These are phyloP conservation scores for Suhomyces choctaworum DNA, from an alignment of 1,139 yeast species.

Conservation along the genomic window DNA sequence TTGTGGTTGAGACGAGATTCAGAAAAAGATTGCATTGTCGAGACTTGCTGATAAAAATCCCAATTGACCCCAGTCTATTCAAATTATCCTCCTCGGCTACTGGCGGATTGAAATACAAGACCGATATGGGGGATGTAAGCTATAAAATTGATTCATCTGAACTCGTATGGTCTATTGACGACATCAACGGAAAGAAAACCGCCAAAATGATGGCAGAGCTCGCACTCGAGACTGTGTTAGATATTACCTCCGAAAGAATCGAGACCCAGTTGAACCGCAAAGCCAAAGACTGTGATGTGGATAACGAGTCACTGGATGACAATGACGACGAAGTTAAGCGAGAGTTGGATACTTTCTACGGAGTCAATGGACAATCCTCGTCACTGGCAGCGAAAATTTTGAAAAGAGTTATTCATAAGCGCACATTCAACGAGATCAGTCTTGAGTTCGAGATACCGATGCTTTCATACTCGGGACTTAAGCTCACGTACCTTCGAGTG, in stretches of 20 bases:
- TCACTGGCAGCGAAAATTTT: slow-evolving; percentile 28
- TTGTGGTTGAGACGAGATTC: slow-evolving; percentile 36
- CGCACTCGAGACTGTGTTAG: slow-evolving; percentile 17
- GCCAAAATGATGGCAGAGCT: slow-evolving; percentile 50
- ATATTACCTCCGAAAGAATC: slow-evolving; percentile 5
- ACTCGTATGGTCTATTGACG: slow-evolving; percentile 60
- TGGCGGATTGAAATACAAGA: slow-evolving; percentile 36
- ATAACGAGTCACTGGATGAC: slow-evolving; percentile 8
- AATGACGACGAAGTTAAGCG: slow-evolving; percentile 23
- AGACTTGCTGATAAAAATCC: slow-evolving; percentile 33
- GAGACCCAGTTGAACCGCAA: slow-evolving; percentile 11
- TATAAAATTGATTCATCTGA: slow-evolving; percentile 49
- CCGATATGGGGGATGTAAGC: slow-evolving; percentile 44
- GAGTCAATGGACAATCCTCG: slow-evolving; percentile 38
- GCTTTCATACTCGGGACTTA: slow-evolving; percentile 46
- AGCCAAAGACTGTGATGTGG: not conserved
- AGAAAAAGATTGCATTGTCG: slow-evolving; percentile 39
- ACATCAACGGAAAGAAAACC: slow-evolving; percentile 51
- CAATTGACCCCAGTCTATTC: slow-evolving; percentile 39
- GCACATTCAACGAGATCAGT: slow-evolving; percentile 29
- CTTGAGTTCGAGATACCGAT: slow-evolving; percentile 41
- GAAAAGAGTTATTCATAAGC: slow-evolving; percentile 16
- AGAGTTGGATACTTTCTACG: slow-evolving; percentile 44
- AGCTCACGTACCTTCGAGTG: slow-evolving; percentile 40
- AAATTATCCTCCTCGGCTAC: slow-evolving; percentile 35